Percentiles rank a stretch among this genome's conserved stretches.
phyloP scores from a whole-genome alignment of 306 rosid species.

The Dryas octopetala region DNA sequence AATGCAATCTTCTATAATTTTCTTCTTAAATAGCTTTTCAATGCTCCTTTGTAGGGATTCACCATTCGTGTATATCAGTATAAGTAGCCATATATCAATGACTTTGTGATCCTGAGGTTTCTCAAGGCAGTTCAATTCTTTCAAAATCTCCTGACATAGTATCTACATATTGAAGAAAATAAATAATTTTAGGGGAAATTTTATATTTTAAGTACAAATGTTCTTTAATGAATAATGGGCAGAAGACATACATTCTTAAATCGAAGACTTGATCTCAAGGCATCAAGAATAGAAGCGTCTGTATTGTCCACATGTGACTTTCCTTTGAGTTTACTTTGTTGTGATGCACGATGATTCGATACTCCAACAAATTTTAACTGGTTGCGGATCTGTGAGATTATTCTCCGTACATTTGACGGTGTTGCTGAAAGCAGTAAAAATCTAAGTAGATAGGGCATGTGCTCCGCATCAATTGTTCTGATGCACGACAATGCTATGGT shows the following conservation, averaged over 20 bases:
- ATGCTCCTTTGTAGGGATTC: slow-evolving; percentile 42
- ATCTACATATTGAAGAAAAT: slow-evolving; percentile 12
- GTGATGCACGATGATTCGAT: slow-evolving; percentile 22
- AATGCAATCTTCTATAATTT: slow-evolving; percentile 38
- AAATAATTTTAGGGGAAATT: neutral
- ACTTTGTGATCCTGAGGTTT: slow-evolving; percentile 43
- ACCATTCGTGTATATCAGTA: slow-evolving; percentile 39
- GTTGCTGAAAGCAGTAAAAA: slow-evolving; percentile 42
- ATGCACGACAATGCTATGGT: slow-evolving; percentile 40
- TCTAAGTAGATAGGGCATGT: slow-evolving; percentile 39
- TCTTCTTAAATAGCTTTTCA: slow-evolving; percentile 38
- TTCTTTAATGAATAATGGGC: neutral
- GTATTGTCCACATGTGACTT: slow-evolving; percentile 24
- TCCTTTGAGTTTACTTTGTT: slow-evolving; percentile 34
- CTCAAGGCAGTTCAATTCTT: slow-evolving; percentile 34
- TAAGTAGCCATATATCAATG: slow-evolving; percentile 42
- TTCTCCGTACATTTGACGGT: slow-evolving; percentile 29
- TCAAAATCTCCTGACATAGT: slow-evolving; percentile 46
- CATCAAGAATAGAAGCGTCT: slow-evolving; percentile 40
- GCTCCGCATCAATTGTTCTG: slow-evolving; percentile 35
- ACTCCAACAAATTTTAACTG: slow-evolving; percentile 39
- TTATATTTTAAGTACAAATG: neutral
- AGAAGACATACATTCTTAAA: slow-evolving; percentile 35
- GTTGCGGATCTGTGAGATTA: slow-evolving; percentile 38
- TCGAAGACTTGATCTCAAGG: slow-evolving; percentile 41